A percentile compares a stretch with the other conserved stretches of the same genome.
These are phyloP conservation scores for Zelonia costaricensis DNA, from an alignment of 208 protist species.

Conservation along the genomic window DNA sequence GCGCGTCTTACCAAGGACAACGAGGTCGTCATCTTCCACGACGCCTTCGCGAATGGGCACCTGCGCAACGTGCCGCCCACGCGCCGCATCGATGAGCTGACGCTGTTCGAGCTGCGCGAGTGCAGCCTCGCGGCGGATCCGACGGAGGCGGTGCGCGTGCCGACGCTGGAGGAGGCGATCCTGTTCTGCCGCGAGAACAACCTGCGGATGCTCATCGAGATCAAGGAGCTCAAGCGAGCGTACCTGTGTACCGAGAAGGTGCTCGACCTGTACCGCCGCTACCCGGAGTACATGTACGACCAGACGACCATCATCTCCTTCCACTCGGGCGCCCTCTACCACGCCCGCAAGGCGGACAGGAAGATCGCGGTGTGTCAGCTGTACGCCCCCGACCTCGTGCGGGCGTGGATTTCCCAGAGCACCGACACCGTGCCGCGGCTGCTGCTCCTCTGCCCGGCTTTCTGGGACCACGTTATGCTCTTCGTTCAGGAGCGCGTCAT, in stretches of 20 bases:
- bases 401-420: constrained; percentile 23
- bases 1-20: constrained; percentile 88
- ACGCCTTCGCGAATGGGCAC: constrained; percentile 48
- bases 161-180: constrained; percentile 86
- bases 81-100: constrained; percentile 69
- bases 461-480: constrained; percentile 47
- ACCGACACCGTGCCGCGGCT: constrained; percentile 37
- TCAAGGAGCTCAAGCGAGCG: constrained; percentile 68
- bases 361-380: constrained; percentile 78
- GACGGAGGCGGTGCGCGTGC: constrained; percentile 69
- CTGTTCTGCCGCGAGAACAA: constrained; percentile 81
- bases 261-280: constrained; percentile 76
- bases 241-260: constrained; percentile 77
- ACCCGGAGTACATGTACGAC: constrained; percentile 89
- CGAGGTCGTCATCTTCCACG: constrained; percentile 84
- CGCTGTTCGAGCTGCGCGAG: constrained; percentile 72
- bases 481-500: constrained; percentile 55
- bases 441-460: constrained; percentile 47
- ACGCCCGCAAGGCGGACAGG: constrained; percentile 60
- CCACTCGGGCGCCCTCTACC: constrained; percentile 68
- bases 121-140: constrained; percentile 64
- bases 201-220: constrained; percentile 84
- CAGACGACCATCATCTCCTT: constrained; percentile 89
- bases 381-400: constrained; percentile 51
- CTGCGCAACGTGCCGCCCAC: constrained; percentile 45